A percentile compares a stretch with the other conserved stretches of the same genome.
These are phyloP conservation scores for Takakia lepidozioides DNA, from an alignment of 225 moss, liverwort and hornwort species.

Conservation along the genomic window DNA sequence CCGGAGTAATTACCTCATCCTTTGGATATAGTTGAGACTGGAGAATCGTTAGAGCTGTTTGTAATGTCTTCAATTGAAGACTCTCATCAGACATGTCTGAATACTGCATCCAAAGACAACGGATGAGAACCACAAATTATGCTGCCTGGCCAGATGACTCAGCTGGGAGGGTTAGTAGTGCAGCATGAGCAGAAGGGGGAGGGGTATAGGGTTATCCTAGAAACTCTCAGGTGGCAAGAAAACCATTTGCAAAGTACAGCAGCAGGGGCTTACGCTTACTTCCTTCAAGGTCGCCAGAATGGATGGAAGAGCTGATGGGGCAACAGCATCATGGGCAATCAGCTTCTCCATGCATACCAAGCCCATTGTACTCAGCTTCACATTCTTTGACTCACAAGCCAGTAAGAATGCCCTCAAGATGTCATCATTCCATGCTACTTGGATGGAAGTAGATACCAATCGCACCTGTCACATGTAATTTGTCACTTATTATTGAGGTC, in stretches of 20 bases:
- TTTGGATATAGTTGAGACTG: constrained; percentile 93
- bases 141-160: too few species aligned
- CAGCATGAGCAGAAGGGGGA: too few species aligned
- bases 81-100: constrained; percentile 87
- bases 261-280: too few species aligned
- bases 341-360: constrained; percentile 87
- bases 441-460: constrained; percentile 66
- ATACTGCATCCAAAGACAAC: constrained; percentile 26
- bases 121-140: neutral
- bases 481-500: too few species aligned
- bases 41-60: constrained; percentile 82
- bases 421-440: constrained; percentile 76
- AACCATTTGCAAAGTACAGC: too few species aligned
- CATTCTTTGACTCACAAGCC: constrained; percentile 87
- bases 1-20: constrained; percentile 71
- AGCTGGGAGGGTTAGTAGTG: too few species aligned
- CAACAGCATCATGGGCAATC: constrained; percentile 89
- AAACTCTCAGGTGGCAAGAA: too few species aligned
- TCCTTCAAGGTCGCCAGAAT: constrained; percentile 86
- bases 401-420: constrained; percentile 81
- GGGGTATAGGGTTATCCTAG: too few species aligned
- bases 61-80: constrained; percentile 88
- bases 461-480: constrained; percentile 56
- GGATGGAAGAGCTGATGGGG: constrained; percentile 55
- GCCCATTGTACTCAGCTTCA: constrained; percentile 88